Percentiles rank a stretch among this genome's conserved stretches.
phyloP scores from a whole-genome alignment of 2,329 filamentous ascomycete species.

The Aspergillus fumigatiaffinis region DNA sequence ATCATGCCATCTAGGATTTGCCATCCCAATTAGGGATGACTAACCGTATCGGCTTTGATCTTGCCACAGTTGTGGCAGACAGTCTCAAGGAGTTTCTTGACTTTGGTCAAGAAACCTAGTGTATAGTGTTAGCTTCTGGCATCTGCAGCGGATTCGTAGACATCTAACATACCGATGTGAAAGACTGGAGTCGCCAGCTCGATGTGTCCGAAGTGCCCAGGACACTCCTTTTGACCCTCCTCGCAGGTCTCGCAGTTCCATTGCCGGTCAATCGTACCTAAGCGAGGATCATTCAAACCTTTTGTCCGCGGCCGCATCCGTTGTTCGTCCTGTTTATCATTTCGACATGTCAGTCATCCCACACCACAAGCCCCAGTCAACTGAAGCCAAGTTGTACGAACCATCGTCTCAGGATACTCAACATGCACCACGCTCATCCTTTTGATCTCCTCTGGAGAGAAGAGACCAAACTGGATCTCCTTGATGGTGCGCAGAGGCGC shows the following conservation, averaged over 20 bases:
- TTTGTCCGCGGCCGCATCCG: slow-evolving; percentile 84
- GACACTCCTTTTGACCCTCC: slow-evolving; percentile 92
- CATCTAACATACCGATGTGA: slow-evolving; percentile 60
- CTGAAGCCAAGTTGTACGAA: slow-evolving; percentile 29
- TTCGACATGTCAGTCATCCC: slow-evolving; percentile 17
- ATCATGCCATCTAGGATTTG: slow-evolving; percentile 50
- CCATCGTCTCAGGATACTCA: slow-evolving; percentile 98
- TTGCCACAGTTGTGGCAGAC: slow-evolving; percentile 99
- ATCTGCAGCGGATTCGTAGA: not conserved
- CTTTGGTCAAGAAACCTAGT: slow-evolving; percentile 92
- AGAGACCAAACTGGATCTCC: slow-evolving; percentile 97
- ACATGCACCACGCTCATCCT: slow-evolving; percentile 96
- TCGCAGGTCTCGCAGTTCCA: slow-evolving; percentile 96
- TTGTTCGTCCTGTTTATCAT: slow-evolving; percentile 65
- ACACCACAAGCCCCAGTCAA: slow-evolving; percentile 1
- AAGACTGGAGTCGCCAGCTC: slow-evolving; percentile 95
- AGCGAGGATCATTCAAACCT: slow-evolving; percentile 90
- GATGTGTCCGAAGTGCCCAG: slow-evolving; percentile 97
- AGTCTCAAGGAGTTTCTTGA: slow-evolving; percentile 98
- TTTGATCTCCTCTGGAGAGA: slow-evolving; percentile 98
- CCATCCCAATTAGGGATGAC: slow-evolving; percentile 62
- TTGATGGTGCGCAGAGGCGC: slow-evolving; percentile 95
- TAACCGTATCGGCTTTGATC: slow-evolving; percentile 96
- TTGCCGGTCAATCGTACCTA: slow-evolving; percentile 93
- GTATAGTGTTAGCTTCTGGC: slow-evolving; percentile 23